These are phyloP conservation scores for Plenodomus tracheiphilus DNA, from an alignment of 2,329 filamentous ascomycete genomes.

Conservation along the genomic window DNA sequence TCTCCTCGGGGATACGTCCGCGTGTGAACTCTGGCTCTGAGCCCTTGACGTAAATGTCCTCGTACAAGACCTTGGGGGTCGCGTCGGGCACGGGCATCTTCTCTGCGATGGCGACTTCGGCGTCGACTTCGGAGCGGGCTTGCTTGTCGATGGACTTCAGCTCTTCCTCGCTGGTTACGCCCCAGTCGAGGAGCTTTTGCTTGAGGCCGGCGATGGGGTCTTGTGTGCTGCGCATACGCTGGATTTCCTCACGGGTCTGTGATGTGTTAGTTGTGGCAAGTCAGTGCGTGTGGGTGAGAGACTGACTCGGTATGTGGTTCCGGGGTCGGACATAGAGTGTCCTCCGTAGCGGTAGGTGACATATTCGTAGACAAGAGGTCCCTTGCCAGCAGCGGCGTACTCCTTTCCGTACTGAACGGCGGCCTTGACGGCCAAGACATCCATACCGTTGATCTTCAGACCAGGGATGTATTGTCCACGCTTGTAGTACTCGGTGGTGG, in stretches of 20 bases:
- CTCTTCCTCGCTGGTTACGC: slow-evolving; percentile 87
- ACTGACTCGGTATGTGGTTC: slow-evolving; percentile 85
- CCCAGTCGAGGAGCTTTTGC: slow-evolving; percentile 97
- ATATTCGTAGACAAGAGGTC: slow-evolving; percentile 95
- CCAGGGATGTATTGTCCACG: slow-evolving; percentile 99
- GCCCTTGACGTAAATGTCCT: slow-evolving; percentile 93
- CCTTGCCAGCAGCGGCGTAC: slow-evolving; percentile 80
- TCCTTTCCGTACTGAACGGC: slow-evolving; percentile 93
- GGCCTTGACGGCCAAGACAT: slow-evolving; percentile 95
- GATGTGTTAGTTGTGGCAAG: slow-evolving; percentile 17
- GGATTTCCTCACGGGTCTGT: slow-evolving; percentile 93
- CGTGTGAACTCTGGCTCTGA: slow-evolving; percentile 86
- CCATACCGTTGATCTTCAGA: slow-evolving; percentile 99
- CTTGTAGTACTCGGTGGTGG: slow-evolving; percentile 99
- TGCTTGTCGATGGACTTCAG: slow-evolving; percentile 96
- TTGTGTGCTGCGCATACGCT: slow-evolving; percentile 98
- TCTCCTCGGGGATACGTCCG: slow-evolving; percentile 88
- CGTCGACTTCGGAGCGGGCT: slow-evolving; percentile 80
- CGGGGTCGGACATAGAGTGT: slow-evolving; percentile 99
- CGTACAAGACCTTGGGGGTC: slow-evolving; percentile 81
- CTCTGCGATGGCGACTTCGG: slow-evolving; percentile 89
- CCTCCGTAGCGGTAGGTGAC: slow-evolving; percentile 99
- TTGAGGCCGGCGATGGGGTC: slow-evolving; percentile 98
- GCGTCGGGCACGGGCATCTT: slow-evolving; percentile 79
- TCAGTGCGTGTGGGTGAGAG: not conserved